Evolutionary conservation across 768 basidiomycete species (phyloP).

Genomic region (Holtermanniella nyarrowii): DNA sequence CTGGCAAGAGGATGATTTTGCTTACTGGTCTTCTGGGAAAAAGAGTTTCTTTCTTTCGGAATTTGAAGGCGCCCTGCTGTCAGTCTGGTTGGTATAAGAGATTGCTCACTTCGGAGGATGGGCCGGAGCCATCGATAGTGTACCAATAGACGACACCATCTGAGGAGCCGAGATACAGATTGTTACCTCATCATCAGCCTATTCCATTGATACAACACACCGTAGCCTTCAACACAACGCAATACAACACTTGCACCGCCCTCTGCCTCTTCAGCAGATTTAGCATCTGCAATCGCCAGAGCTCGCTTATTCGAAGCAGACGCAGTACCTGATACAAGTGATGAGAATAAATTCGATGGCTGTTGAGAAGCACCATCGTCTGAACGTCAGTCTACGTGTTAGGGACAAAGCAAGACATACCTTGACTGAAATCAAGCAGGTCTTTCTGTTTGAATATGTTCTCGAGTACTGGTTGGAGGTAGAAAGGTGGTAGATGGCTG

Average conservation of each 20-base stretch:
- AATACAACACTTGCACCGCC: slow-evolving; percentile 10
- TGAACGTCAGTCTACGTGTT: slow-evolving; percentile 1
- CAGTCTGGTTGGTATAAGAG: slow-evolving; percentile 1
- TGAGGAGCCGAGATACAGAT: slow-evolving; percentile 75
- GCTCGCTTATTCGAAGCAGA: neutral
- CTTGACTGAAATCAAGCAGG: slow-evolving; percentile 27
- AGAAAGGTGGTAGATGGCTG: slow-evolving; percentile 12
- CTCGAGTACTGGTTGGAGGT: slow-evolving; percentile 18
- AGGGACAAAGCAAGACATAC: no score
- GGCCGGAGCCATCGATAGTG: slow-evolving; percentile 48
- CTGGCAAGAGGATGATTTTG: slow-evolving; percentile 67
- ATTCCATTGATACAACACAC: neutral
- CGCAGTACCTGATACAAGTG: neutral
- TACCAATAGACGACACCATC: slow-evolving; percentile 78
- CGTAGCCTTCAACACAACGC: slow-evolving; percentile 33
- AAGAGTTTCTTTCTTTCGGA: slow-evolving; percentile 60
- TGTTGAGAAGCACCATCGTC: slow-evolving; percentile 14
- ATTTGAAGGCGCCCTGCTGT: slow-evolving; percentile 49
- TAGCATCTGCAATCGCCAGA: slow-evolving; percentile 1
- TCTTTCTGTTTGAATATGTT: slow-evolving; percentile 26
- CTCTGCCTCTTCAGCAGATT: neutral
- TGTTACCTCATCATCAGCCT: slow-evolving; percentile 49
- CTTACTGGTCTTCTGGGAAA: slow-evolving; percentile 64
- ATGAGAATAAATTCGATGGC: slow-evolving; percentile 3
- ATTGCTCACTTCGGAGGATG: slow-evolving; percentile 14